Evolutionary conservation across 2,329 filamentous ascomycete genomes (phyloP).

Genomic region (Fusarium mundagurra): DNA sequence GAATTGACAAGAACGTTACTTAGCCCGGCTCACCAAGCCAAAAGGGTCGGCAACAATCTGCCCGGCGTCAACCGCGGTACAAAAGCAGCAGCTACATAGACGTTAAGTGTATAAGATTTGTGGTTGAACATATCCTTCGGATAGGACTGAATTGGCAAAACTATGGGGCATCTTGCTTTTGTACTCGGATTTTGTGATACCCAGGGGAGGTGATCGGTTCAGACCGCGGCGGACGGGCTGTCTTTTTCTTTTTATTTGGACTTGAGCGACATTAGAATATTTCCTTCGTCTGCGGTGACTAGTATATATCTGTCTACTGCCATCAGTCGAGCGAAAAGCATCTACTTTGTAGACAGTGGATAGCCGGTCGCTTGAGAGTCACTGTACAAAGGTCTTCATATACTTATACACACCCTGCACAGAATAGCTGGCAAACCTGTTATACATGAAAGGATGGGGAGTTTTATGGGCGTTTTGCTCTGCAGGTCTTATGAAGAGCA

Average conservation of each 20-base stretch:
- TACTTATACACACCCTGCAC: slow-evolving; percentile 35
- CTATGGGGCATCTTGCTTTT: slow-evolving; percentile 40
- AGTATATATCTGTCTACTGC: slow-evolving; percentile 21
- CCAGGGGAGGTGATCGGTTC: slow-evolving; percentile 45
- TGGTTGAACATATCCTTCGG: slow-evolving; percentile 23
- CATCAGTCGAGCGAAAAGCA: slow-evolving; percentile 25
- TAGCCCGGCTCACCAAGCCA: slow-evolving; percentile 47
- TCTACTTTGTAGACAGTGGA: slow-evolving; percentile 24
- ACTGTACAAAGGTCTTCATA: slow-evolving; percentile 37
- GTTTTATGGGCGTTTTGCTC: slow-evolving; percentile 31
- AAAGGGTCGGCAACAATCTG: slow-evolving; percentile 45
- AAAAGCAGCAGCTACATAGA: slow-evolving; percentile 49
- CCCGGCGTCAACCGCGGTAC: slow-evolving; percentile 46
- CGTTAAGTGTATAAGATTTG: slow-evolving; percentile 3
- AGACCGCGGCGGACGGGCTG: slow-evolving; percentile 32
- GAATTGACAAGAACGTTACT: slow-evolving; percentile 54
- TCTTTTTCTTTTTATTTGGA: slow-evolving; percentile 36
- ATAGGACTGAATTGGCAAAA: slow-evolving; percentile 36
- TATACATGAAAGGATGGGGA: slow-evolving; percentile 32
- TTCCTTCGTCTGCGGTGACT: slow-evolving; percentile 16
- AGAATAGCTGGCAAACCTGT: slow-evolving; percentile 35
- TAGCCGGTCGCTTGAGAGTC: slow-evolving; percentile 25
- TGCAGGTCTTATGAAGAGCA: slow-evolving; percentile 33
- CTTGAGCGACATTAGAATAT: slow-evolving; percentile 30
- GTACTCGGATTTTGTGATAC: slow-evolving; percentile 52